phyloP scores from a whole-genome alignment of 2,329 filamentous ascomycete species.

The Exophiala dermatitidis region DNA sequence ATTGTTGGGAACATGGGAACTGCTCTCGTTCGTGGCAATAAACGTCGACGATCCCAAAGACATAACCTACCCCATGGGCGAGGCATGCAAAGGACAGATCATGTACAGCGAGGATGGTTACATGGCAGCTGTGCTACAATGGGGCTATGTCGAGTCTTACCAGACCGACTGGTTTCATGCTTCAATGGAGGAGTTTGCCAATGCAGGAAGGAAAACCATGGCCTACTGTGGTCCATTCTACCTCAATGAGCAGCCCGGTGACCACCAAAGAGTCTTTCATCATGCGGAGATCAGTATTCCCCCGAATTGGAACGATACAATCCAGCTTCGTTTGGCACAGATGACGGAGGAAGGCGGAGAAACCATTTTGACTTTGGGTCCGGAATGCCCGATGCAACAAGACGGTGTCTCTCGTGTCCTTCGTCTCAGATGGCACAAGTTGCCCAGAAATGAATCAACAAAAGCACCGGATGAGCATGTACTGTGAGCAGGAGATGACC shows the following conservation, averaged over 20 bases:
- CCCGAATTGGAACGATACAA: conserved; percentile 13
- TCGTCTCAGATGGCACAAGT: conserved; percentile 16
- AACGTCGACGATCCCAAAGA: conserved; percentile 8
- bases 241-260: conserved; percentile 11
- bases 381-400: conserved; percentile 4
- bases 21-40: conserved; percentile 8
- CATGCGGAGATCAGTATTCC: conserved; percentile 14
- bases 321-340: conserved; percentile 14
- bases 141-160: conserved; percentile 9
- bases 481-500: not conserved
- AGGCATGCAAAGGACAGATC: conserved; percentile 18
- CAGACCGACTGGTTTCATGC: conserved; percentile 3
- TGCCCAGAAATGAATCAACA: conserved; percentile 12
- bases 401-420: conserved; percentile 13
- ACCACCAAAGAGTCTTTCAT: conserved; percentile 10
- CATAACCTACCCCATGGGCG: conserved; percentile 15
- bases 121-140: conserved; percentile 18
- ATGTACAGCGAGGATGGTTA: conserved; percentile 19
- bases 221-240: conserved; percentile 18
- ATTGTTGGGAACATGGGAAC: conserved; percentile 18
- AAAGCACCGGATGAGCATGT: conserved; percentile 3
- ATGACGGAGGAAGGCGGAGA: conserved; percentile 12
- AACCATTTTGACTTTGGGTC: conserved; percentile 10
- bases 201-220: conserved; percentile 14
- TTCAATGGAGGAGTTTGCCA: conserved; percentile 7